These are phyloP conservation scores for Debaryomycetaceae sp. DNA, from an alignment of 1,139 yeast species.

Conservation along the genomic window DNA sequence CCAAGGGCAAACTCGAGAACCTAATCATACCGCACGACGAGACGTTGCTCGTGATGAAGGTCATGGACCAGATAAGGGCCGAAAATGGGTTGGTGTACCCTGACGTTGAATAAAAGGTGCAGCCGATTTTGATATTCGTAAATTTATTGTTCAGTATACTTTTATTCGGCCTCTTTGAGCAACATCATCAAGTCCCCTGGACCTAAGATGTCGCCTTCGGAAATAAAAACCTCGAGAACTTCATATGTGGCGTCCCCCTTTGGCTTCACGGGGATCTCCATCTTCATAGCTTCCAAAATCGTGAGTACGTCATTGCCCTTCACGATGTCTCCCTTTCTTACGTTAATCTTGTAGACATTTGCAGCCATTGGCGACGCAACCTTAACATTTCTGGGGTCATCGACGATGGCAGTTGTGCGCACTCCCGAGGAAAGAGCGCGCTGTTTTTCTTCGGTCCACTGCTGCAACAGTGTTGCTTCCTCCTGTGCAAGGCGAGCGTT, in stretches of 20 bases:
- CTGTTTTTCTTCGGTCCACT: too few relatives aligned
- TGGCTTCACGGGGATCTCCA: conserved; percentile 34
- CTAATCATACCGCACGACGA: conserved; percentile 39
- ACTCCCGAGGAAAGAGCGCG: too few relatives aligned
- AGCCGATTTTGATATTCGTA: too few relatives aligned
- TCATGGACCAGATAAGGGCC: conserved; percentile 41
- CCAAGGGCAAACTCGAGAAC: conserved; percentile 29
- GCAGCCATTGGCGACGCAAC: conserved; percentile 26
- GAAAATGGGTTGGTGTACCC: conserved; percentile 41
- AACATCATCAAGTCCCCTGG: too few relatives aligned
- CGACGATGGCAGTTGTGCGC: too few relatives aligned
- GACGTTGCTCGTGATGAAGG: conserved; percentile 37
- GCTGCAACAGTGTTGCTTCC: too few relatives aligned
- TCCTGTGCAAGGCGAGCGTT: too few relatives aligned
- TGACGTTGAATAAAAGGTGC: conserved; percentile 14
- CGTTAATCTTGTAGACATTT: conserved; percentile 23
- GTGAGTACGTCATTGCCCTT: conserved; percentile 26
- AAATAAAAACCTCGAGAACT: too few relatives aligned
- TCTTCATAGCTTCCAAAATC: conserved; percentile 42
- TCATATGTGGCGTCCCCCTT: too few relatives aligned
- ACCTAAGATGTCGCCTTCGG: too few relatives aligned
- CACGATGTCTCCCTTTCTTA: conserved; percentile 25
- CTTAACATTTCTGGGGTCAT: conserved; percentile 22
- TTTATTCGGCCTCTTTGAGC: too few relatives aligned
- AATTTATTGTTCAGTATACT: too few relatives aligned